phyloP scores from a whole-genome alignment of 2,329 filamentous ascomycete genomes.

The Colletotrichum tamarilloi region DNA sequence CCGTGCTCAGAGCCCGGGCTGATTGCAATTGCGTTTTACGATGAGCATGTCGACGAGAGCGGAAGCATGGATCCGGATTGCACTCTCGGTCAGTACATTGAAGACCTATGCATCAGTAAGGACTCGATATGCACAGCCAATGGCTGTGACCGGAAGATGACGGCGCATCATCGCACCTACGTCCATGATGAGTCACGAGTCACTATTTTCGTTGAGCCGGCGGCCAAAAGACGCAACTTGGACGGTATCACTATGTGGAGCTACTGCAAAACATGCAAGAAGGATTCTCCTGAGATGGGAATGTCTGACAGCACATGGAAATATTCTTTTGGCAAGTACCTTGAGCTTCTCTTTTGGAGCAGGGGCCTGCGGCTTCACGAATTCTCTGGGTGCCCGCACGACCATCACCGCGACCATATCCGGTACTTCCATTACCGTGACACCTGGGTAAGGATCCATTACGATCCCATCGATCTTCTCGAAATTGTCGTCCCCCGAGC shows the following conservation, averaged over 20 bases:
- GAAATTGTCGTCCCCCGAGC: conserved; percentile 94
- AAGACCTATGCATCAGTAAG: conserved; percentile 84
- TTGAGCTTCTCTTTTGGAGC: conserved; percentile 98
- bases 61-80: conserved; percentile 84
- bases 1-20: conserved; percentile 92
- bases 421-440: conserved; percentile 93
- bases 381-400: conserved; percentile 82
- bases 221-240: conserved; percentile 59
- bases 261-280: conserved; percentile 90
- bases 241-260: conserved; percentile 96
- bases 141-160: conserved; percentile 88
- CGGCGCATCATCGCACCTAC: conserved; percentile 94
- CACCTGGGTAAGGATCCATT: conserved; percentile 88
- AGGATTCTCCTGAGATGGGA: conserved; percentile 86
- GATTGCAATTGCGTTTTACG: conserved; percentile 93
- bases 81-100: conserved; percentile 93
- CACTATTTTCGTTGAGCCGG: conserved; percentile 83
- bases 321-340: conserved; percentile 97
- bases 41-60: conserved; percentile 78
- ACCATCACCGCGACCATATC: conserved; percentile 91
- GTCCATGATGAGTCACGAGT: conserved; percentile 96
- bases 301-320: conserved; percentile 98
- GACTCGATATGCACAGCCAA: conserved; percentile 83
- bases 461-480: conserved; percentile 90
- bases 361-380: conserved; percentile 80